Percentiles rank a stretch among this genome's conserved stretches.
phyloP scores from a whole-genome alignment of 192 early-diverging fungal genomes.

The Dimargaris cristalligena region DNA sequence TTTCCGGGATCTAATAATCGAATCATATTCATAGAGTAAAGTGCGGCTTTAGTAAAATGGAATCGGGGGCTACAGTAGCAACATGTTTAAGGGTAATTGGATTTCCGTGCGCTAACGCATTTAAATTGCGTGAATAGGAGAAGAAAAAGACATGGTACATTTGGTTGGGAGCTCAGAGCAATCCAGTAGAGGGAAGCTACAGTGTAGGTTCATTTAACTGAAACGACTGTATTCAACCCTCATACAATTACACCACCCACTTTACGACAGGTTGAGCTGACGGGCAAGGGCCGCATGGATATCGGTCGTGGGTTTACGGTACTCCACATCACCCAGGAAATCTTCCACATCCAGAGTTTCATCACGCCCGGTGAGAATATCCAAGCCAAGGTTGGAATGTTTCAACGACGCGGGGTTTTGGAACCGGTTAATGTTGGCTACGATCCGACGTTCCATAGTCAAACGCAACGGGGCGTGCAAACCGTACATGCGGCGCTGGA shows the following conservation, averaged over 20 bases:
- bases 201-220: too few relatives aligned
- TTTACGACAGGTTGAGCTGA: constrained; percentile 31
- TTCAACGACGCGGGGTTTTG: constrained; percentile 14
- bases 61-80: too few relatives aligned
- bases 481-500: constrained; percentile 69
- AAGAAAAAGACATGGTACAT: too few relatives aligned
- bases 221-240: too few relatives aligned
- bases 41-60: too few relatives aligned
- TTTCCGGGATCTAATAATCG: too few relatives aligned
- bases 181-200: too few relatives aligned
- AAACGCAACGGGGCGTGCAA: constrained; percentile 82
- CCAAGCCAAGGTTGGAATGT: constrained; percentile 36
- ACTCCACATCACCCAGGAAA: constrained; percentile 51
- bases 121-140: too few relatives aligned
- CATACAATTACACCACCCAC: not conserved
- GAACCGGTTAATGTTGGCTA: constrained; percentile 23
- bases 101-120: too few relatives aligned
- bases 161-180: too few relatives aligned
- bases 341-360: constrained; percentile 81
- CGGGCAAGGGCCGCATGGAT: constrained; percentile 50
- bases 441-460: constrained; percentile 74
- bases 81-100: too few relatives aligned
- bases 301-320: constrained; percentile 21
- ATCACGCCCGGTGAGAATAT: constrained; percentile 81
- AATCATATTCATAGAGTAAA: too few relatives aligned